These are phyloP conservation scores for Acmispon strigosus DNA, from an alignment of 306 rosid genomes.

Conservation along the genomic window DNA sequence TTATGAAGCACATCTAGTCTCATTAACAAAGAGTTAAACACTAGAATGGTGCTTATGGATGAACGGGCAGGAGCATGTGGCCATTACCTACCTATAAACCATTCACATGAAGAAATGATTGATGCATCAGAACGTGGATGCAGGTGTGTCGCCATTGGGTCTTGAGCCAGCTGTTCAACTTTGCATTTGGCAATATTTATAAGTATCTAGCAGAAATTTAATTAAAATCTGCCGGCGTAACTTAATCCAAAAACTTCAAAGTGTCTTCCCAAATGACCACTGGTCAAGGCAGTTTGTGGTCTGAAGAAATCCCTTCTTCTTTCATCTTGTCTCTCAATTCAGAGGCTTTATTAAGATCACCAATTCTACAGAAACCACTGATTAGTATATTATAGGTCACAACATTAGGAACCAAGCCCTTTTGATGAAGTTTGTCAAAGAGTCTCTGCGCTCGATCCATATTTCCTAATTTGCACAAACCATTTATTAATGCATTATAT, in stretches of 20 bases:
- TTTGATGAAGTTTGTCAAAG: slow-evolving; percentile 53
- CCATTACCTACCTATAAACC: not conserved
- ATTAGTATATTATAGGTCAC: slow-evolving; percentile 68
- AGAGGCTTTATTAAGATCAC: slow-evolving; percentile 57
- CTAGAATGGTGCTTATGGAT: not conserved
- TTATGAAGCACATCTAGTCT: not conserved
- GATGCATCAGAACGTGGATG: slow-evolving; percentile 3
- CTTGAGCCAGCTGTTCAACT: not conserved
- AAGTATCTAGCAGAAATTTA: slow-evolving; percentile 17
- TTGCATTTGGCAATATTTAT: slow-evolving; percentile 7
- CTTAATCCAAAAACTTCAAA: slow-evolving; percentile 24
- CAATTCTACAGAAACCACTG: slow-evolving; percentile 47
- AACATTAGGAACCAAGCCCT: slow-evolving; percentile 68
- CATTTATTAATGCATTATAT: slow-evolving; percentile 75
- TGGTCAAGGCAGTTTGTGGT: slow-evolving; percentile 37
- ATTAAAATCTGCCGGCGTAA: slow-evolving; percentile 22
- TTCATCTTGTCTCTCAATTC: slow-evolving; percentile 58
- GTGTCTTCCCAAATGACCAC: slow-evolving; percentile 23
- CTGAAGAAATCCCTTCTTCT: slow-evolving; percentile 49
- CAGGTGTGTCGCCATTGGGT: not conserved
- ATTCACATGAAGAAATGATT: not conserved
- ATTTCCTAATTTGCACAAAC: slow-evolving; percentile 68
- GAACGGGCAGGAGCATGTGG: not conserved
- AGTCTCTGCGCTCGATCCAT: slow-evolving; percentile 65
- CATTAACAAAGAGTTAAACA: not conserved